Conservation (phyloP, 2,329 filamentous ascomycete genomes). For the Hymenoscyphus occultus region DNA sequence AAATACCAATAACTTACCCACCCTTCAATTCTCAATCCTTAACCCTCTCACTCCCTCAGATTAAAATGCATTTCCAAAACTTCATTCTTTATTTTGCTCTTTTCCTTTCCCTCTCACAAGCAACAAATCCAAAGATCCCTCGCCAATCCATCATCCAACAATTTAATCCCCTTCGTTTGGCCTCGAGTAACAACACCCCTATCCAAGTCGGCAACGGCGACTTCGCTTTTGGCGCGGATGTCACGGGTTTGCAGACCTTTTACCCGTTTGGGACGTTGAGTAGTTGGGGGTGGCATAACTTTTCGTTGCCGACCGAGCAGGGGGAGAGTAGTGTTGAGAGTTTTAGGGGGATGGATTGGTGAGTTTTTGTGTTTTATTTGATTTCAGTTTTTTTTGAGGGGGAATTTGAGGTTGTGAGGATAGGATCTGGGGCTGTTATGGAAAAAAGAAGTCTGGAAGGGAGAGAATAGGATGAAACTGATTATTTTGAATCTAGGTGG, state of each 20-base stretch:
- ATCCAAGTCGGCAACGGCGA: slow-evolving; percentile 47
- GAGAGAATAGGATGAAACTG: neutral
- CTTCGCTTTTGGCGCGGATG: slow-evolving; percentile 46
- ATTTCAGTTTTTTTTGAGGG: too few relatives aligned
- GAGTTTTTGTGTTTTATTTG: neutral
- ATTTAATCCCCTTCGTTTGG: slow-evolving; percentile 29
- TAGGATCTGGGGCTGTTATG: neutral
- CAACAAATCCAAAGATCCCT: neutral
- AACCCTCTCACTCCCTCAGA: too few relatives aligned
- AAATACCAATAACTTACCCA: too few relatives aligned
- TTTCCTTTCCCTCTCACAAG: neutral
- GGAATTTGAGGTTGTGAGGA: neutral
- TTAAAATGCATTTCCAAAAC: too few relatives aligned
- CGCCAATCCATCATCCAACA: slow-evolving; percentile 16
- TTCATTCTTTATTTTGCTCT: neutral
- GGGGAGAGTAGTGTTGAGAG: slow-evolving; percentile 37
- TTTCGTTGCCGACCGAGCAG: slow-evolving; percentile 40
- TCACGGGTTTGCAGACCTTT: slow-evolving; percentile 47
- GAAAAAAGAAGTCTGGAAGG: neutral
- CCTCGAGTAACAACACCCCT: slow-evolving; percentile 35
- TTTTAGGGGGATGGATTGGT: slow-evolving; percentile 43
- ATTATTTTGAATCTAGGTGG: slow-evolving; percentile 31
- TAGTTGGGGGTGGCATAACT: slow-evolving; percentile 47
- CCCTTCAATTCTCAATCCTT: too few relatives aligned
- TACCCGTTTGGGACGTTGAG: slow-evolving; percentile 42